Base-by-base conservation (phyloP, 2,329 filamentous ascomycete genomes). In the Thielaviopsis punctulata region DNA sequence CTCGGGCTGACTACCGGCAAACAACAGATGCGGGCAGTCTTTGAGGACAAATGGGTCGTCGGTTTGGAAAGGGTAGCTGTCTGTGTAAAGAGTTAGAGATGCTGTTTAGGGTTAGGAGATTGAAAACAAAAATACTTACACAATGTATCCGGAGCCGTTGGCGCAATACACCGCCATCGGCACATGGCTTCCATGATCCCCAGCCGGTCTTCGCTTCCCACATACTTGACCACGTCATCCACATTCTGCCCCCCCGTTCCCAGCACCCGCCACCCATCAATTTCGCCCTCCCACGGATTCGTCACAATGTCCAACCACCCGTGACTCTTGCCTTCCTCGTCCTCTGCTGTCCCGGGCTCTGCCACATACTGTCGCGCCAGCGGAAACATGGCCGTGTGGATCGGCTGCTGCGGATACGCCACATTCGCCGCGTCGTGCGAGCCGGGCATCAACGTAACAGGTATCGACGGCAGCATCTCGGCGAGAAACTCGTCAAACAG, bases 31-130 rank as follows among this genome's bases (percentile, higher is more conserved):
- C 2, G 92, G 92, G 57, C 86, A 94, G 18, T 80, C 70, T 57
- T 82, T 78, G 60, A 98, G 73, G 44, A 96, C 83, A 62, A 96
- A 93, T 0, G 86, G 88, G 62, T 98, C 93, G 48, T 87, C 77
- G 18, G 92, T 85, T 66, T 96, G 89, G 66, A 95, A 98, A 0
- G 92, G 92, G 62, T 96, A 98, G 62, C 85, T 89, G 86, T 86
- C 86, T 89, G 55, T n/a, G 24, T 7, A 10, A n/a, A 43, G 21
- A 12, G 23, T 13, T 45, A 22, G 21, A 1, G 15, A 18, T 13
- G 15, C 7, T 7, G 12, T 10, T n/a, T 18, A 18, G 10, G 15
- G 19, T 18, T 4, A 15, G 22, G 15, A 19, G 18, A 15, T 36
- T 18, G 33, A 19, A n/a, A 24, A 50, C 24, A 50, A 23, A 53